Percentiles rank a stretch among this genome's conserved stretches.
phyloP scores from a whole-genome alignment of 2,329 filamentous ascomycete species.

The Trichoderma atrobrunneum region DNA sequence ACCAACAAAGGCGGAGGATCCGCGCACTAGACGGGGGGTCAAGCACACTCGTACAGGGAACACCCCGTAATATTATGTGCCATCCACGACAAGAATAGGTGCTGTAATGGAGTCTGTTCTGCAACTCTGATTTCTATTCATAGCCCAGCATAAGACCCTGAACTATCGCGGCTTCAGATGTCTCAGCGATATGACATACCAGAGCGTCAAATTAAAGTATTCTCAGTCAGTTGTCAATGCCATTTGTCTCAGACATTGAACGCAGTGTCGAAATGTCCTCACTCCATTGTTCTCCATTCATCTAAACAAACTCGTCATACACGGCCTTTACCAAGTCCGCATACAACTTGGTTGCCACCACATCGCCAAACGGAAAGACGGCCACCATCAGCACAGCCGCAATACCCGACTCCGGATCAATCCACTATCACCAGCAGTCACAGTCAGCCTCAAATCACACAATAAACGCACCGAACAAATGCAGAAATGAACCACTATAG shows the following conservation, averaged over 20 bases:
- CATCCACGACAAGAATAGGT: background rate
- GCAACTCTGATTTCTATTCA: background rate
- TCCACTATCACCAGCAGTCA: constrained; percentile 30
- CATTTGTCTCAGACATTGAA: background rate
- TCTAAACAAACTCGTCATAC: constrained; percentile 30
- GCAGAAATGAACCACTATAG: background rate
- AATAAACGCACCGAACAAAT: background rate
- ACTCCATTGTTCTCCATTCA: background rate
- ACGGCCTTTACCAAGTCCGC: constrained; percentile 41
- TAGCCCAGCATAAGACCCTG: background rate
- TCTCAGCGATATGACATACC: background rate
- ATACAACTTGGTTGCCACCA: constrained; percentile 35
- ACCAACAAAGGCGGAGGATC: constrained; percentile 1
- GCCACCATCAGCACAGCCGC: constrained; percentile 40
- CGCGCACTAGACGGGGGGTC: background rate
- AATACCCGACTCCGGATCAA: constrained; percentile 39
- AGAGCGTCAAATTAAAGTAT: background rate
- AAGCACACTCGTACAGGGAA: background rate
- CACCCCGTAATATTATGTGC: background rate
- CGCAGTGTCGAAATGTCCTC: too few species aligned
- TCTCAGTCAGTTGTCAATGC: accelerated
- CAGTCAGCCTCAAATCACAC: background rate
- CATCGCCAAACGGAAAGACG: constrained; percentile 39
- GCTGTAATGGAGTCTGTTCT: background rate
- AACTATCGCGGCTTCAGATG: background rate